Percentiles rank a stretch among this genome's conserved stretches.
These are phyloP conservation scores for Penicillium corylophilum DNA, from an alignment of 2,329 filamentous ascomycete genomes.

Conservation along the genomic window DNA sequence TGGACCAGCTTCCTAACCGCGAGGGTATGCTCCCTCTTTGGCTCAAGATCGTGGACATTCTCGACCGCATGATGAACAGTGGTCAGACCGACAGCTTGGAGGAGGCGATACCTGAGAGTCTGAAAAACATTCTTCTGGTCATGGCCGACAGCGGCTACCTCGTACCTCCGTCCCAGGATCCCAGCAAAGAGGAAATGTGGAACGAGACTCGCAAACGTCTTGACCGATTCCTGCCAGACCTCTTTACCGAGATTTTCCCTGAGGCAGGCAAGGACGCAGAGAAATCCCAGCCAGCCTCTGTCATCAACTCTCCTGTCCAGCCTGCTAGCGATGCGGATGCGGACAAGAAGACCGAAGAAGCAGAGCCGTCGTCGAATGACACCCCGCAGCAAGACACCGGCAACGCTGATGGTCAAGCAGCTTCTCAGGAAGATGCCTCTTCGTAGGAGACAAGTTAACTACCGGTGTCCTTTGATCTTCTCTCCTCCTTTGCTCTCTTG, in stretches of 20 bases:
- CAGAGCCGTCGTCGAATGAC: background rate
- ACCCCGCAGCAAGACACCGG: conserved; percentile 2
- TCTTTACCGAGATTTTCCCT: conserved; percentile 61
- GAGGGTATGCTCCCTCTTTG: conserved; percentile 89
- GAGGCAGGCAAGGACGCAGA: conserved; percentile 23
- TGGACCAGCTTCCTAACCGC: conserved; percentile 80
- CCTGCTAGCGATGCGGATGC: conserved; percentile 19
- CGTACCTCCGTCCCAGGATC: conserved; percentile 60
- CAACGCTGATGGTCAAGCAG: conserved; percentile 1
- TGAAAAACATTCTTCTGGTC: conserved; percentile 94
- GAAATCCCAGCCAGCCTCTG: conserved; percentile 16
- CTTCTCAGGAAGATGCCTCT: conserved; percentile 5
- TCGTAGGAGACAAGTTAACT: conserved; percentile 2
- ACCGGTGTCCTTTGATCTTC: background rate
- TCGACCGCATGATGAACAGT: conserved; percentile 95
- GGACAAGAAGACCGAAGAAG: conserved; percentile 14
- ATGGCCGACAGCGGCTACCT: conserved; percentile 90
- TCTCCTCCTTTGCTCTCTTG: conserved; percentile 6
- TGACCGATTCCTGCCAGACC: conserved; percentile 59
- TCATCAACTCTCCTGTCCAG: conserved; percentile 20
- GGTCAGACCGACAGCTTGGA: conserved; percentile 88
- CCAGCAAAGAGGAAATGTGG: conserved; percentile 57
- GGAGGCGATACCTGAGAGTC: conserved; percentile 89
- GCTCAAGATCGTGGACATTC: conserved; percentile 87
- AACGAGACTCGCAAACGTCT: conserved; percentile 60